Base-by-base conservation (phyloP, 495 filamentous ascomycete species). In the Trichoderma orchidacearum region DNA sequence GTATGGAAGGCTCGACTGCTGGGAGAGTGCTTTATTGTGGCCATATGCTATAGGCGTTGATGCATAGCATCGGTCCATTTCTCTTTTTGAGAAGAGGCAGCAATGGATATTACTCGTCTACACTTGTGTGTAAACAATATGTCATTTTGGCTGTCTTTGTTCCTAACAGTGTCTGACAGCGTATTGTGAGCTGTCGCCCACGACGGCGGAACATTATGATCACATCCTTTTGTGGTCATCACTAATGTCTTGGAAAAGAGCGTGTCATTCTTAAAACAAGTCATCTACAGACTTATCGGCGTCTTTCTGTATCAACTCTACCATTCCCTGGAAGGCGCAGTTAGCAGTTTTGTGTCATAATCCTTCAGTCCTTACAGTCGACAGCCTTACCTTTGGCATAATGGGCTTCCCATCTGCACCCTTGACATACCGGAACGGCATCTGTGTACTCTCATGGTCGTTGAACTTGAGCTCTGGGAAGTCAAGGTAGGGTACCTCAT, bases 361-460 rank as follows among this genome's bases (percentile, higher is more conserved):
- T 5, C 54, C 51, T 8, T 13, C 23, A 15, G 17, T 7, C 17
- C 13, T 32, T 8, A 2, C 51, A 18, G 29, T 50, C n/a, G n/a
- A n/a, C n/a, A 27, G 32, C 67, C 80, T 67, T 72, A 93, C 92
- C 72, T 85, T 75, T 30, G 93, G 93, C 91, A 98, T 96, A 31
- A 95, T 80, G 7, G 89, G 88, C 61, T 85, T 73, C 23, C 86
- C 90, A 56, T 89, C 74, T 6, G 76, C 69, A 50, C 75, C 84
- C 64, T 79, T 85, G 23, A 98, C 89, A 66, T 98, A 98, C 54
- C 92, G 87, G 70, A 97, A 98, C 0, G 93, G 93, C 93, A 98
- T 98, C 67, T 94, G 77, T 0, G 89, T 94, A 62, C 86, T 89
- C 67, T 98, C 93, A 66, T 95, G 83, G 65, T 92, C 85, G 70